These are phyloP conservation scores for Beta corolliflora DNA, from an alignment of 179 eudicot genomes.

Conservation along the genomic window DNA sequence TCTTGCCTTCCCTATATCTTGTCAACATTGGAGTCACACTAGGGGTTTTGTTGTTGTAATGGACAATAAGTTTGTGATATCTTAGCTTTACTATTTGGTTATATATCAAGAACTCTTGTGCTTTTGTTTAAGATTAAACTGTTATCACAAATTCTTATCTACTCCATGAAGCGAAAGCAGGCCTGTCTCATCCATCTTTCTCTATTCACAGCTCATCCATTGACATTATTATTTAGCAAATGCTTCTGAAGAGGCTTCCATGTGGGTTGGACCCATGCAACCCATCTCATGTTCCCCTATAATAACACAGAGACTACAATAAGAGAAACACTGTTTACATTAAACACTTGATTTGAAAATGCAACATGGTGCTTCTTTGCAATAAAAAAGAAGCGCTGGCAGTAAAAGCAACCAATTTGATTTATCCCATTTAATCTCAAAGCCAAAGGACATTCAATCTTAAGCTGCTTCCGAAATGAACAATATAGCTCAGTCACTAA, in stretches of 20 bases:
- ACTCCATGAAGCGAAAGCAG: neutral
- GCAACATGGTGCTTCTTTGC: neutral
- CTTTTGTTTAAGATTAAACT: neutral
- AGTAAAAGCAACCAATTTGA: neutral
- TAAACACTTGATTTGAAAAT: neutral
- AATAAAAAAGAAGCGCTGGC: neutral
- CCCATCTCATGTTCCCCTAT: neutral
- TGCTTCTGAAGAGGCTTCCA: neutral
- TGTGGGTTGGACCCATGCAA: neutral
- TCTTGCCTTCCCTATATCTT: neutral
- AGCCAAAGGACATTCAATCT: neutral
- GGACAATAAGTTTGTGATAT: neutral
- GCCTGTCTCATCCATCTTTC: neutral
- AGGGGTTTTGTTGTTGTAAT: neutral
- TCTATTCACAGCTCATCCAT: neutral
- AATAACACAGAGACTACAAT: neutral
- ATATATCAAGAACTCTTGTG: neutral
- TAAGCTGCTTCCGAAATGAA: neutral
- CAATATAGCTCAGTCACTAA: neutral
- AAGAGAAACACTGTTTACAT: neutral
- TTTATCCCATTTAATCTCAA: neutral
- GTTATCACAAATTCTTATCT: neutral
- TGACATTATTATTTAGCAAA: neutral
- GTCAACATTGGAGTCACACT: neutral
- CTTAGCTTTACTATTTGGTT: neutral